Evolutionary conservation across 2,329 filamentous ascomycete species (phyloP).

Genomic region (Rhynchosporium secalis): DNA sequence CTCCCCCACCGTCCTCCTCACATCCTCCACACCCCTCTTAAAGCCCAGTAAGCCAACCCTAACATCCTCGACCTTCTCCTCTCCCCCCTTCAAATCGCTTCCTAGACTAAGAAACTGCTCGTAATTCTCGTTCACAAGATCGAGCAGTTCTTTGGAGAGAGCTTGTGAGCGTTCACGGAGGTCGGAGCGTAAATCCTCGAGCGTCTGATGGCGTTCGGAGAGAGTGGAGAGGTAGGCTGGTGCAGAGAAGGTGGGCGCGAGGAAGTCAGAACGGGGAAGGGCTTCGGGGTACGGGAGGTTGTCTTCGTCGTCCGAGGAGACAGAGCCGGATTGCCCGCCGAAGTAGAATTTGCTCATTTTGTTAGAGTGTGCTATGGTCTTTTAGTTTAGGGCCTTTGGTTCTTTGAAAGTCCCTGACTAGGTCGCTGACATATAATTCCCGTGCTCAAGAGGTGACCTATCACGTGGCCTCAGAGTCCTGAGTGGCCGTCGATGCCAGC

Average conservation of each 20-base stretch:
- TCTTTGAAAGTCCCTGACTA: neutral
- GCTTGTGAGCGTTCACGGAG: conserved; percentile 76
- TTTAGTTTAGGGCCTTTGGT: neutral
- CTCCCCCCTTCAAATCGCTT: conserved; percentile 77
- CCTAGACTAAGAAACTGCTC: conserved; percentile 86
- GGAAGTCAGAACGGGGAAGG: conserved; percentile 80
- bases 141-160: conserved; percentile 83
- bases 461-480: neutral
- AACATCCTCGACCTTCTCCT: conserved; percentile 88
- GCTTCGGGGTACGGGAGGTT: conserved; percentile 86
- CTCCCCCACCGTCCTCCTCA: conserved; percentile 65
- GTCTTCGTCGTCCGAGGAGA: conserved; percentile 54
- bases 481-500: neutral
- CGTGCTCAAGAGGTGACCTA: neutral
- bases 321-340: conserved; percentile 32
- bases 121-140: conserved; percentile 95
- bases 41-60: conserved; percentile 86
- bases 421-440: neutral
- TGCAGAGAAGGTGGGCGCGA: conserved; percentile 74
- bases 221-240: conserved; percentile 80
- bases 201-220: conserved; percentile 86
- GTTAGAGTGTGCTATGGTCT: neutral
- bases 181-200: conserved; percentile 88
- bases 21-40: conserved; percentile 73
- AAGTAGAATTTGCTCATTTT: conserved; percentile 52